Evolutionary conservation across 148 eudicot genomes (phyloP).

Genomic region (Rheum nobile): DNA sequence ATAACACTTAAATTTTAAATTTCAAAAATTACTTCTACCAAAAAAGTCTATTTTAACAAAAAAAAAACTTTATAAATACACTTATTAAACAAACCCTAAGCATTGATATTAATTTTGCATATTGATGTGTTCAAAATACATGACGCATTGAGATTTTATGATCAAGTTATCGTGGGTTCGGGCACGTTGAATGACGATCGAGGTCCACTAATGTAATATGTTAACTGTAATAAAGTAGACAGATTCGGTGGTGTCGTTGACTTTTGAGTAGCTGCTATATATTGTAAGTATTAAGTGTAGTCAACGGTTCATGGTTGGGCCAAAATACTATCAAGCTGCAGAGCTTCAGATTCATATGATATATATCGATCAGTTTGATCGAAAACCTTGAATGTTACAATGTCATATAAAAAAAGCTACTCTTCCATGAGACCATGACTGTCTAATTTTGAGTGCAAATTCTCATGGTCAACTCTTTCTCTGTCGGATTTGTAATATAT

Average conservation of each 20-base stretch:
- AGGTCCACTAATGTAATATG: not conserved
- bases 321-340: not conserved
- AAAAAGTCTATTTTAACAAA: no score
- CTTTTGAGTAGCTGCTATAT: not conserved
- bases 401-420: not conserved
- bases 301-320: constrained; percentile 5
- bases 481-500: not conserved
- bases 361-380: not conserved
- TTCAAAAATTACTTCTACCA: no score
- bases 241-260: not conserved
- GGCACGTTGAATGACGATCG: not conserved
- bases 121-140: no score
- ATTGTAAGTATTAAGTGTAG: not conserved
- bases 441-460: not conserved
- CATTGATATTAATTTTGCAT: no score
- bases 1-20: no score
- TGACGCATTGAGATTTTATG: no score
- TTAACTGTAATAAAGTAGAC: not conserved
- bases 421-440: not conserved
- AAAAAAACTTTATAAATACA: no score
- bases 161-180: not conserved
- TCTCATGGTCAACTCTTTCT: not conserved
- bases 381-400: not conserved
- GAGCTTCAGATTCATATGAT: not conserved
- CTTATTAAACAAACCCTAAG: no score